Evolutionary conservation across 352 stramenopile genomes (phyloP), one percentile per base, ranked within the genome.

Genomic region (Lagenidium giganteum): DNA sequence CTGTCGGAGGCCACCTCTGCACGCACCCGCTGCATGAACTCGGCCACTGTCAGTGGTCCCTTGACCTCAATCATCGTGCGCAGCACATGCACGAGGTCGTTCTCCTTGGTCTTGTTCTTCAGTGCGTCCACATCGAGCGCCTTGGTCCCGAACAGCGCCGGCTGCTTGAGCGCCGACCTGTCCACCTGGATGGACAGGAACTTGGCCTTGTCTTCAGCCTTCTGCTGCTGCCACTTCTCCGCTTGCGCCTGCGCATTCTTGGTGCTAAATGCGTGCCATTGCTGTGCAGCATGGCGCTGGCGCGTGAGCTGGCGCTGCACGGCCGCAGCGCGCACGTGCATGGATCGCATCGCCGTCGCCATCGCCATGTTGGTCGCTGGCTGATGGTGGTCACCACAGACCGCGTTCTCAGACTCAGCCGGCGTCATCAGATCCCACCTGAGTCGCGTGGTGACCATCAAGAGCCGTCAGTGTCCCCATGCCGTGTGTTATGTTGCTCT

Each of bases 31-130:
- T 81, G 69, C 92, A 98, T 98, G 63, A 95, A 98, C 59, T 98
- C 95, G 31, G 89, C 73, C n/a, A 97, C 80, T 0, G 88, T 97
- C 32, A 98, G 87, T 26, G 94, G 91, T 2, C 87, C 81, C 17
- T 93, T 85, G 12, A 97, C 86, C 48, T 93, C 81, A 58, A 98
- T 98, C 59, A 95, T 93, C 28, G 79, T 81, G 36, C 87, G 76
- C 22, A 98, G 64, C 24, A 89, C 31, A 23, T 86, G 73, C 29
- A 87, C 75, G 13, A 93, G 59, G 16, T 70, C 47, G n/a, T 82
- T 93, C 42, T 87, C 75, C 31, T 72, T 67, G 9, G 58, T 65
- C 57, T 90, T 89, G 37, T 51, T 54, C 21, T 47, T 35, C 8
- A 52, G 47, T 16, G 54, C 42, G 17, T 67, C 51, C 8, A 60